These are phyloP conservation scores for Fagus sylvatica DNA, from an alignment of 306 rosid species.

Conservation along the genomic window DNA sequence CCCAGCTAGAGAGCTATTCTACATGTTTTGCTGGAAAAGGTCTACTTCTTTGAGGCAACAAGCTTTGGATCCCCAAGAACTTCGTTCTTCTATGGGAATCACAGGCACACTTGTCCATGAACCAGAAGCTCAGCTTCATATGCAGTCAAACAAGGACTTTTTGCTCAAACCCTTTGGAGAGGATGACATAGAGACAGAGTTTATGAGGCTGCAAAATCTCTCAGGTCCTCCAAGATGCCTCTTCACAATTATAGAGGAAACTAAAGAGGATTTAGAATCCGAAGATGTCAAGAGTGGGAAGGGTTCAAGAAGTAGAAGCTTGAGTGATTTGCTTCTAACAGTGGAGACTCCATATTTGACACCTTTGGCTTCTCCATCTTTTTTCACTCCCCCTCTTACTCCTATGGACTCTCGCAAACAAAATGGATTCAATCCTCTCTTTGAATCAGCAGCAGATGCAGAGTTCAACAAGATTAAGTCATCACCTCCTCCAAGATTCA, in stretches of 20 bases:
- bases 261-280: constrained; percentile 90
- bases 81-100: constrained; percentile 58
- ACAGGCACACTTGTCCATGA: constrained; percentile 53
- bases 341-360: constrained; percentile 89
- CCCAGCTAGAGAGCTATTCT: constrained; percentile 76
- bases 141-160: constrained; percentile 55
- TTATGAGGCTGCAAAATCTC: constrained; percentile 63
- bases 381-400: constrained; percentile 79
- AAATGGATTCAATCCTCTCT: constrained; percentile 69
- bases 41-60: constrained; percentile 59
- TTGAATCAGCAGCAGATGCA: constrained; percentile 78
- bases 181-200: constrained; percentile 61
- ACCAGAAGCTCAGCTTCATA: constrained; percentile 47
- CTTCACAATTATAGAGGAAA: constrained; percentile 93
- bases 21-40: constrained; percentile 88
- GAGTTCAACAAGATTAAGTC: constrained; percentile 82
- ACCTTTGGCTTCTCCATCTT: constrained; percentile 75
- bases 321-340: constrained; percentile 70
- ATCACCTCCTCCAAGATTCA: constrained; percentile 96
- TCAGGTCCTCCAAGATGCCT: constrained; percentile 77
- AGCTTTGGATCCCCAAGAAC: constrained; percentile 57
- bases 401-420: constrained; percentile 50
- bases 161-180: constrained; percentile 72
- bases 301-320: constrained; percentile 62
- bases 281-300: constrained; percentile 66